Evolutionary conservation across 345 rosid species (phyloP), one percentile per base, ranked within the genome.

Genomic region (Adansonia digitata): DNA sequence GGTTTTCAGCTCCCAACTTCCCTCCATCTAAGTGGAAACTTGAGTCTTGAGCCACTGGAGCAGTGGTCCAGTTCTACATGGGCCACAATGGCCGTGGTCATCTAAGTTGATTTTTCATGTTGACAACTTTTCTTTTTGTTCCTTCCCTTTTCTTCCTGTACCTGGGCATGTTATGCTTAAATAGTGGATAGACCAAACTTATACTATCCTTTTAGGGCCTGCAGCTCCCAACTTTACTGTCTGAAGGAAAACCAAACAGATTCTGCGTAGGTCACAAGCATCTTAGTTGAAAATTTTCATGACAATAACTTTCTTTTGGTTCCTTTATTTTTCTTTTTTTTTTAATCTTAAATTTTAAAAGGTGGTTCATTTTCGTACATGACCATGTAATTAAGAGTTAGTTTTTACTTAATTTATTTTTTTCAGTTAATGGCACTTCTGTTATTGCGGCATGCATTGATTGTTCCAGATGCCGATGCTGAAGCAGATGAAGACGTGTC

Each of bases 391-490:
- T 40, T 55, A 62, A 59, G 64, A 48, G 56, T 62, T 69, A 71
- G 48, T 57, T 59, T 24, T 37, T 46, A 46, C 12, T 77, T 42
- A 74, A 65, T 79, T 80, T 8, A 13, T 10, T 49, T 51, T 69
- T 69, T 14, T 46, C 70, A 93, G 98, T 76, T 93, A 80, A 90
- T 93, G 94, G 90, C 91, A 75, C 93, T 93, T 81, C 81, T 93
- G 74, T 87, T 93, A 45, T 75, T 93, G 85, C 83, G 97, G 75
- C 90, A 86, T 75, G 93, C 97, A 31, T 71, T 93, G 81, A 83
- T 88, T 69, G 76, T 88, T 66, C 86, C 95, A 37, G 94, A 91
- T 65, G 80, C 85, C 27, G 63, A 59, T 59, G 34, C 34, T 77
- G 87, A 84, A 71, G 88, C 83, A 73, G 94, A 78, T 17, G 94